Evolutionary conservation across 176 grass and related monocot genomes (phyloP).

Genomic region (Musa schizocarpa): DNA sequence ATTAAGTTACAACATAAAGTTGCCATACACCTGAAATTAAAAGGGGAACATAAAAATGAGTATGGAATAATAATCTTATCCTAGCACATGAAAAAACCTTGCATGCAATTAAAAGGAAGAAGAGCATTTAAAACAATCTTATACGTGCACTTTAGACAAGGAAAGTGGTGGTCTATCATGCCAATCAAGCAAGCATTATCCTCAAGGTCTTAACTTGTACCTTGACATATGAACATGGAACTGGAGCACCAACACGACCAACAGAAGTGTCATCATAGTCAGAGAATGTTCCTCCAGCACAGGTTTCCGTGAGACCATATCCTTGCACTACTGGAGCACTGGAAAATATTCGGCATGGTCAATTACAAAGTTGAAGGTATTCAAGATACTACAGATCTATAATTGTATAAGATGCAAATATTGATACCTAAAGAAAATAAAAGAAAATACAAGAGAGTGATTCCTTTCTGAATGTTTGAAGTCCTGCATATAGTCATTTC

Average conservation of each 20-base stretch:
- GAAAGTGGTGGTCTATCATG: not conserved
- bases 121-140: not conserved
- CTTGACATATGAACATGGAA: constrained; percentile 86
- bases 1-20: too few species aligned
- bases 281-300: constrained; percentile 68
- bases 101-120: too few species aligned
- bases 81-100: too few species aligned
- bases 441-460: not conserved
- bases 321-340: constrained; percentile 85
- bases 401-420: not conserved
- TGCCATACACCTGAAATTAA: too few species aligned
- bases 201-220: constrained; percentile 9
- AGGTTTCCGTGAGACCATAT: constrained; percentile 89
- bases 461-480: not conserved
- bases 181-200: not conserved
- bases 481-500: not conserved
- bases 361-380: not conserved
- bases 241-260: constrained; percentile 79
- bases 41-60: too few species aligned
- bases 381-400: not conserved
- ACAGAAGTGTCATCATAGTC: constrained; percentile 61
- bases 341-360: not conserved
- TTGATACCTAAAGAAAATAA: not conserved
- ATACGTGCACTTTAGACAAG: not conserved
- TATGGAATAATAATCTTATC: too few species aligned